Evolutionary conservation across 371 early-diverging fungal species (phyloP).

Genomic region (Lichtheimia hyalospora): DNA sequence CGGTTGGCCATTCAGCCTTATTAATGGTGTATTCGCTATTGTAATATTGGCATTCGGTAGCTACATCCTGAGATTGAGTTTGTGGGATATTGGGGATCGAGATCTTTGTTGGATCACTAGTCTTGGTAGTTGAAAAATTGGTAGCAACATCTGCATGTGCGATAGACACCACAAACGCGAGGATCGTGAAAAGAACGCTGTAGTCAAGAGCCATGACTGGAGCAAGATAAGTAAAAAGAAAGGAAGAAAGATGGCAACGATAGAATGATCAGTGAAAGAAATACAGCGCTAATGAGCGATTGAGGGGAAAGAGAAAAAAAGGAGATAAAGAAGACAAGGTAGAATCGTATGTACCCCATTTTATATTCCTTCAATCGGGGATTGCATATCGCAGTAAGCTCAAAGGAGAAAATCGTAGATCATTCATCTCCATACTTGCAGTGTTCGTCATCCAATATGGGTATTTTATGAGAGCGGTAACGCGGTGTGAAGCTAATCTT

Average conservation of each 20-base stretch:
- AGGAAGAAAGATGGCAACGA: conserved; percentile 1
- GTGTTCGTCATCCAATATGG: no score
- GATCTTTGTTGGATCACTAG: conserved; percentile 26
- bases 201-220: not conserved
- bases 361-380: no score
- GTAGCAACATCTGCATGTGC: conserved; percentile 14
- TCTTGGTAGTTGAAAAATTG: conserved; percentile 19
- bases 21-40: conserved; percentile 24
- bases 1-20: conserved; percentile 43
- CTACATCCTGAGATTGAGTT: conserved; percentile 25
- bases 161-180: not conserved
- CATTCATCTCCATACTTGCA: no score
- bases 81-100: conserved; percentile 28
- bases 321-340: no score
- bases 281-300: no score
- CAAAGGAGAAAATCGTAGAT: no score
- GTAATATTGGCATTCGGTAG: conserved; percentile 24
- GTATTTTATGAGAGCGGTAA: no score
- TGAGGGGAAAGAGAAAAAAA: no score
- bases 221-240: not conserved
- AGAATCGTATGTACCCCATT: no score
- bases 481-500: no score
- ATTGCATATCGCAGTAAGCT: no score
- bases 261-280: not conserved
- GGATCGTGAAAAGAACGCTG: not conserved